Evolutionary conservation across 2,329 filamentous ascomycete genomes (phyloP), one percentile per base, ranked within the genome.

Genomic region (Thielaviopsis euricoi): DNA sequence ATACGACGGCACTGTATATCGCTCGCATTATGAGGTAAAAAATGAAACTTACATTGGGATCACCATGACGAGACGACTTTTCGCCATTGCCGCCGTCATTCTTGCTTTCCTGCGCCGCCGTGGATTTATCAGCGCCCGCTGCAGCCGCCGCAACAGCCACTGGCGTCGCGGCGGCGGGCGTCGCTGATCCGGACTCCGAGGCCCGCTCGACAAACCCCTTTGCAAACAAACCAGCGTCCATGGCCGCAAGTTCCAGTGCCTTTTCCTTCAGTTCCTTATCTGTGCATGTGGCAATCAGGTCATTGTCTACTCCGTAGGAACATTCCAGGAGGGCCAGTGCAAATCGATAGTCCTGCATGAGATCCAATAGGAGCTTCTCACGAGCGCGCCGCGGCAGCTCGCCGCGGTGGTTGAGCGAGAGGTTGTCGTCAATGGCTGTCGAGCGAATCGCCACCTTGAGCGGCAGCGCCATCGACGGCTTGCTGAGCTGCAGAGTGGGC

Each of bases 361-460:
- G 37, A 17, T 57, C 33, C 3, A 55, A 17, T 7, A 60, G 48
- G 10, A 60, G 23, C n/a, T 55, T 52, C 19, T 60, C 58, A 9
- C 58, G 58, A 9, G 52, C 56, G 25, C 52, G 22, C 19, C 58
- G 58, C 9, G 56, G 55, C 22, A 60, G 53, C 17, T 60, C 58
- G 15, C 58, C 58, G 7, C 52, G 52, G 6, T 55, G 29, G 33
- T 52, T 58, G 6, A 55, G n/a, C 29, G 37, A 55, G 12, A 60
- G 29, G 19, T 57, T 29, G 17, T 59, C 58, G 10, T 57, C 58
- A 21, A 59, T 46, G 12, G 25, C 17, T 21, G 43, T 57, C 1
- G 49, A 33, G 29, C 55, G 55, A 15, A 49, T 46, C 2, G 26
- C 43, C 13, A 21, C 26, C 37, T 55, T 46, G 17, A 43, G 37